Base-by-base conservation (phyloP, 345 rosid genomes). In the Eucalyptus virginea region DNA sequence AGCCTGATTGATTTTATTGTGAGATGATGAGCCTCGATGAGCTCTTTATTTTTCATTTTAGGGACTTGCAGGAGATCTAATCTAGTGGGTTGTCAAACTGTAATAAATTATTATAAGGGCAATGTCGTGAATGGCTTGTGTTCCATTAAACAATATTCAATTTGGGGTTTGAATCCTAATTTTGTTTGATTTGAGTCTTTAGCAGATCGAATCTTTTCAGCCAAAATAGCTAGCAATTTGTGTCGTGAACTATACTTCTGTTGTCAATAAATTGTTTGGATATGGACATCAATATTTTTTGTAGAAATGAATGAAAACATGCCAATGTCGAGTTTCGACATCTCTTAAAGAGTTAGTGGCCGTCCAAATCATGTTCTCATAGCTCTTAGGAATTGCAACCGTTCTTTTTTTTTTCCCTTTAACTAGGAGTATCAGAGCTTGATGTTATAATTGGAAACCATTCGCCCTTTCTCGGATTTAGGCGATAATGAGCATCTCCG, bases 401-500 rank as follows among this genome's bases (percentile, higher is more conserved):
- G 2, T 26, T 12, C 4, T 69, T 72, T 9, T 34, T n/a, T 8
- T 65, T 32, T 2, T 19, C 4, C 56, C 30, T 32, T 69, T 52
- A 52, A 3, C 3, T 34, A 34, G 26, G 44, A 11, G 44, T 3
- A 18, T 72, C 3, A 2, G 1, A 37, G 45, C 5, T 77, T 4
- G 9, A 19, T 77, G 7, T 13, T 24, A 37, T 37, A 72, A 72
- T 40, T 5, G 15, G 4, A 5, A 24, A 11, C 45, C 15, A 19
- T 3, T 77, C 3, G 24, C 3, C 16, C 26, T 11, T 77, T 37
- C 5, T 77, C 5, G 4, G 3, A 21, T 77, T 13, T 37, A 77
- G 21, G 16, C 10, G 4, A 18, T 2, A 5, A 3, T 11, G 12
- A 5, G 3, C 13, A 3, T 11, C 9, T 72, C 7, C 2, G 16